Evolutionary conservation across 2,329 filamentous ascomycete species (phyloP).

Genomic region (Pseudocercospora fuligena): DNA sequence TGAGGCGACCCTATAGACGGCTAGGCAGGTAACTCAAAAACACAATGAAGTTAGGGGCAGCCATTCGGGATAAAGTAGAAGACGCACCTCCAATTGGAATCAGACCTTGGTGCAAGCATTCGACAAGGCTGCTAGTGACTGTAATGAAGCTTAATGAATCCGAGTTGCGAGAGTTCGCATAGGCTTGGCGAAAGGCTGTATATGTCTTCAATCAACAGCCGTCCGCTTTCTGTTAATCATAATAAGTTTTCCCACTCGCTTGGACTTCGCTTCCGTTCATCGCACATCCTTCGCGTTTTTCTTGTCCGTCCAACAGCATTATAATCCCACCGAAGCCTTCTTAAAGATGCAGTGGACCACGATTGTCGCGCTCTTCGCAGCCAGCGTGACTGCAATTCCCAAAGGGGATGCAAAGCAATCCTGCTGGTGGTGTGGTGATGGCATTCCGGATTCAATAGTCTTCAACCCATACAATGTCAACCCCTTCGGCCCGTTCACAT

Average conservation of each 20-base stretch:
- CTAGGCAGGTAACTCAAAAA: not conserved
- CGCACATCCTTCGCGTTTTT: not conserved
- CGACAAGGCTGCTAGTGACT: not conserved
- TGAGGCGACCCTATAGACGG: not conserved
- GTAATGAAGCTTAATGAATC: not conserved
- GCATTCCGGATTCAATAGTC: not conserved
- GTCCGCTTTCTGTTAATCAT: not conserved
- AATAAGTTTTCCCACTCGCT: not conserved
- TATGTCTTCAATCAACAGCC: not conserved
- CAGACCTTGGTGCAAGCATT: not conserved
- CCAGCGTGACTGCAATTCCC: not conserved
- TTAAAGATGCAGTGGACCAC: constrained; percentile 3
- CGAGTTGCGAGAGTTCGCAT: not conserved
- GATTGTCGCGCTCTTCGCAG: not conserved
- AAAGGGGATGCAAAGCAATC: not conserved
- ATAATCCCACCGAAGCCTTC: not conserved
- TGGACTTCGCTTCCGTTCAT: not conserved
- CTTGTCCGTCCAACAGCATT: not conserved
- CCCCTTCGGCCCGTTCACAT: not conserved
- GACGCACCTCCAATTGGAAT: not conserved
- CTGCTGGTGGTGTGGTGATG: not conserved
- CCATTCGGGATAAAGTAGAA: not conserved
- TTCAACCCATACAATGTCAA: not conserved
- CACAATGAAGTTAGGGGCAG: not conserved
- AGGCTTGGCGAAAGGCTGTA: not conserved